phyloP scores from a whole-genome alignment of 2,329 filamentous ascomycete genomes.

The Setomelanomma holmii region DNA sequence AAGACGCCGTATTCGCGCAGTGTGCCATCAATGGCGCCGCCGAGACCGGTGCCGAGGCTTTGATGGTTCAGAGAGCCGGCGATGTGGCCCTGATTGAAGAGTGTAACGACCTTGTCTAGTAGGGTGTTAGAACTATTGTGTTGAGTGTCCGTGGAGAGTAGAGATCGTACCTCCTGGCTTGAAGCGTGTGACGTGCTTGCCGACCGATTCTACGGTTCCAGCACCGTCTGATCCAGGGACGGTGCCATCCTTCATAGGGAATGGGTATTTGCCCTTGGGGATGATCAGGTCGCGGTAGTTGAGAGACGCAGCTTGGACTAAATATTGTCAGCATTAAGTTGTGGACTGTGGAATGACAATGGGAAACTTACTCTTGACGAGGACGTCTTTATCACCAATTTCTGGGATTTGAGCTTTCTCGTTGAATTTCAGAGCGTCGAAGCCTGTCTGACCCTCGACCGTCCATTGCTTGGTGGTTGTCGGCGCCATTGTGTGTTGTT shows the following conservation, averaged over 20 bases:
- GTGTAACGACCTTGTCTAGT: slow-evolving; percentile 65
- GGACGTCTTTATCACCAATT: slow-evolving; percentile 73
- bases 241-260: slow-evolving; percentile 49
- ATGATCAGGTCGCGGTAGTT: slow-evolving; percentile 61
- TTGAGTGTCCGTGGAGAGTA: too few species aligned
- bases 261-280: slow-evolving; percentile 55
- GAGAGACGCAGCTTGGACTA: slow-evolving; percentile 57
- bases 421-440: slow-evolving; percentile 67
- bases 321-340: slow-evolving; percentile 7
- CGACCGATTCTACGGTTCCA: slow-evolving; percentile 60
- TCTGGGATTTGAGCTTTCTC: slow-evolving; percentile 62
- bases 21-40: slow-evolving; percentile 71
- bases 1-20: slow-evolving; percentile 73
- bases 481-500: slow-evolving; percentile 43
- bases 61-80: slow-evolving; percentile 55
- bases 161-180: slow-evolving; percentile 53
- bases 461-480: slow-evolving; percentile 64
- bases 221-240: slow-evolving; percentile 61
- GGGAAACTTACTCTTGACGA: slow-evolving; percentile 64
- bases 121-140: slow-evolving; percentile 2
- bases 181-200: slow-evolving; percentile 63
- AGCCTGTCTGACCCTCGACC: slow-evolving; percentile 61
- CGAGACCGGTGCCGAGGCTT: slow-evolving; percentile 64
- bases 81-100: slow-evolving; percentile 68
- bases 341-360: not conserved